These are phyloP conservation scores for Ailanthus altissimus DNA, from an alignment of 345 rosid genomes.

Conservation along the genomic window DNA sequence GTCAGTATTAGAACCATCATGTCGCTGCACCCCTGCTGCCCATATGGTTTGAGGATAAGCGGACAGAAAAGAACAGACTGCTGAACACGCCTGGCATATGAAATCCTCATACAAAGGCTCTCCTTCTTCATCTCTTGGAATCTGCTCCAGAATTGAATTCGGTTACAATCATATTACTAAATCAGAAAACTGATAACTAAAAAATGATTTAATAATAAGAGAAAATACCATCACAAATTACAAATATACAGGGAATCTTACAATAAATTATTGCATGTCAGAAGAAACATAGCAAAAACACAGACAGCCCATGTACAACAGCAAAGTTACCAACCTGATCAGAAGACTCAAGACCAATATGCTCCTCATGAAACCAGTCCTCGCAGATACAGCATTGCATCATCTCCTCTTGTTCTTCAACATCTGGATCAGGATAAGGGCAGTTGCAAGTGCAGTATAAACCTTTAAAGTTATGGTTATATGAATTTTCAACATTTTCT, in stretches of 20 bases:
- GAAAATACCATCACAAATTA: neutral
- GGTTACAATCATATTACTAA: neutral
- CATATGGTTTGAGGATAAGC: constrained; percentile 62
- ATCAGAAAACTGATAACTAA: neutral
- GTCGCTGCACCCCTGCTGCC: constrained; percentile 43
- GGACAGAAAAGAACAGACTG: constrained; percentile 63
- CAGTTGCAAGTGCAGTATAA: constrained; percentile 74
- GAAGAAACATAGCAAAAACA: neutral
- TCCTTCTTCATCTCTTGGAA: constrained; percentile 87
- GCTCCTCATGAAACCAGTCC: constrained; percentile 99
- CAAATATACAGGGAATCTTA: neutral
- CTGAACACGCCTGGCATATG: constrained; percentile 76
- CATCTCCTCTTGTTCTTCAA: constrained; percentile 92
- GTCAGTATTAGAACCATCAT: constrained; percentile 28
- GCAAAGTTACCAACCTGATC: constrained; percentile 46
- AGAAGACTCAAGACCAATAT: constrained; percentile 63
- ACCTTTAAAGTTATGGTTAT: constrained; percentile 95
- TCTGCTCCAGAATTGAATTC: constrained; percentile 40
- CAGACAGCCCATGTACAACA: neutral
- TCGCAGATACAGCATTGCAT: constrained; percentile 95
- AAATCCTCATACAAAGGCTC: constrained; percentile 87
- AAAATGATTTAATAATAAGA: neutral
- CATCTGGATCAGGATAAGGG: constrained; percentile 92
- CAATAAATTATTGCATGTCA: neutral
- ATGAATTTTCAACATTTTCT: constrained; percentile 74